These are phyloP conservation scores for Carex kokanica DNA, from an alignment of 176 grass and related monocot genomes.

Conservation along the genomic window DNA sequence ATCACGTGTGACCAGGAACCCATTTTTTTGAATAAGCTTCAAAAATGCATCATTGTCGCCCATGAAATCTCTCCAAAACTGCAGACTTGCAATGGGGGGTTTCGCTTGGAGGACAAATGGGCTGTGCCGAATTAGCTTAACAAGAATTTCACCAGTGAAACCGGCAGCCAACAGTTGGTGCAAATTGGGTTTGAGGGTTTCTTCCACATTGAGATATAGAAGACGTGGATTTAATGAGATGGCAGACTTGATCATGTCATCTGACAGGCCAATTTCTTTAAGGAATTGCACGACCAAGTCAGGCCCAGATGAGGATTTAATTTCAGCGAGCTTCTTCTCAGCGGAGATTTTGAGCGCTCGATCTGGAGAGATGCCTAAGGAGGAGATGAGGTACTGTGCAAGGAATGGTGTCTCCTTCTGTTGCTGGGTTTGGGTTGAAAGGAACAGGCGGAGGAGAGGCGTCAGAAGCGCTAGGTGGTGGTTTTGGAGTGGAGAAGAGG, in stretches of 20 bases:
- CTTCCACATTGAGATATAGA: background rate
- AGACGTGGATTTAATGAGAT: conserved; percentile 18
- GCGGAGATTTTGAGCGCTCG: no score
- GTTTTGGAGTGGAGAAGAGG: background rate
- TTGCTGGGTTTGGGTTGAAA: conserved; percentile 4
- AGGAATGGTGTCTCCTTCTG: background rate
- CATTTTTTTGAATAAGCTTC: background rate
- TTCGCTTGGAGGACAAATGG: background rate
- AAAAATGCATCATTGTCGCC: conserved; percentile 12
- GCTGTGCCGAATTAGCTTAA: conserved; percentile 7
- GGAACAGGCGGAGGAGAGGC: background rate
- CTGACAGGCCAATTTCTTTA: conserved; percentile 25
- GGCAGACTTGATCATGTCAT: conserved; percentile 15
- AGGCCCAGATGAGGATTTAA: background rate
- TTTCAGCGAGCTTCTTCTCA: no score
- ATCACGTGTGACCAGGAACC: background rate
- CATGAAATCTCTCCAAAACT: conserved; percentile 27
- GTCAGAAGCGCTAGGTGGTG: background rate
- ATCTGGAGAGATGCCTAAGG: conserved; percentile 10
- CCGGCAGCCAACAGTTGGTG: conserved; percentile 20
- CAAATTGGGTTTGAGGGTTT: conserved; percentile 14
- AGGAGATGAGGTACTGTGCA: conserved; percentile 39
- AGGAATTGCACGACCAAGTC: conserved; percentile 27
- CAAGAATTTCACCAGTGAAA: conserved; percentile 25
- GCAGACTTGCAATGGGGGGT: conserved; percentile 6